phyloP scores from a whole-genome alignment of 805 yeast species.

The Ogataea populi-albae region DNA sequence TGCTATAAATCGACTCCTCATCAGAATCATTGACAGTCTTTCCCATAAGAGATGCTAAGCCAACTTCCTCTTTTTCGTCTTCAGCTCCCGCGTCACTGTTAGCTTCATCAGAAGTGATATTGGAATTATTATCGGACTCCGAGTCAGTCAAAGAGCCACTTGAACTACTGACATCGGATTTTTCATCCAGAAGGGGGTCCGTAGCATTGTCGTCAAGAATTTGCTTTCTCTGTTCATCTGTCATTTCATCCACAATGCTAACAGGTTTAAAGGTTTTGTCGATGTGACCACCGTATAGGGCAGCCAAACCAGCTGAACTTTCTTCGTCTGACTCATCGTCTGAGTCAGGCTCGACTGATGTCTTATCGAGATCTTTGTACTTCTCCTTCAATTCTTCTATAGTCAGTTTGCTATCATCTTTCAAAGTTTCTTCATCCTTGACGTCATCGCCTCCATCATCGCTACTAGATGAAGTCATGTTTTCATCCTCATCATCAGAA shows the following conservation, averaged over 20 bases:
- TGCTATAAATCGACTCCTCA: slow-evolving; percentile 36
- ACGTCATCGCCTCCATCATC: slow-evolving; percentile 23
- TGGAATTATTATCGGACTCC: slow-evolving; percentile 19
- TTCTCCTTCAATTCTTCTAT: slow-evolving; percentile 56
- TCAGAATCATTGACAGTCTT: slow-evolving; percentile 22
- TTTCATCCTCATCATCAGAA: slow-evolving; percentile 12
- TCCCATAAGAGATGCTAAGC: slow-evolving; percentile 39
- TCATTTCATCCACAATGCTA: slow-evolving; percentile 26
- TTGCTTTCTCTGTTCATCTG: slow-evolving; percentile 24
- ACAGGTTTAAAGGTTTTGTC: slow-evolving; percentile 5
- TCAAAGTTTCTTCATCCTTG: slow-evolving; percentile 12
- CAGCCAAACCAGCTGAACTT: slow-evolving; percentile 25
- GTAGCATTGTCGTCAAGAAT: slow-evolving; percentile 17
- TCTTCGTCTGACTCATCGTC: slow-evolving; percentile 22
- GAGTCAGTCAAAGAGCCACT: slow-evolving; percentile 21
- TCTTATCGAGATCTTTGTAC: slow-evolving; percentile 43
- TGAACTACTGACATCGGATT: slow-evolving; percentile 13
- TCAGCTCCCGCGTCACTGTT: slow-evolving; percentile 23
- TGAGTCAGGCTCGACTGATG: slow-evolving; percentile 13
- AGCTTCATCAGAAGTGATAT: slow-evolving; percentile 18
- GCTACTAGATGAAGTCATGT: slow-evolving; percentile 12
- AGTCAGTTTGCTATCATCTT: slow-evolving; percentile 48
- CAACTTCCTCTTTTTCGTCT: slow-evolving; percentile 17
- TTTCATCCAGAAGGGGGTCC: slow-evolving; percentile 25
- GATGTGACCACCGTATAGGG: slow-evolving; percentile 31